These are phyloP conservation scores for Candida orba DNA, from an alignment of 805 yeast species.

Conservation along the genomic window DNA sequence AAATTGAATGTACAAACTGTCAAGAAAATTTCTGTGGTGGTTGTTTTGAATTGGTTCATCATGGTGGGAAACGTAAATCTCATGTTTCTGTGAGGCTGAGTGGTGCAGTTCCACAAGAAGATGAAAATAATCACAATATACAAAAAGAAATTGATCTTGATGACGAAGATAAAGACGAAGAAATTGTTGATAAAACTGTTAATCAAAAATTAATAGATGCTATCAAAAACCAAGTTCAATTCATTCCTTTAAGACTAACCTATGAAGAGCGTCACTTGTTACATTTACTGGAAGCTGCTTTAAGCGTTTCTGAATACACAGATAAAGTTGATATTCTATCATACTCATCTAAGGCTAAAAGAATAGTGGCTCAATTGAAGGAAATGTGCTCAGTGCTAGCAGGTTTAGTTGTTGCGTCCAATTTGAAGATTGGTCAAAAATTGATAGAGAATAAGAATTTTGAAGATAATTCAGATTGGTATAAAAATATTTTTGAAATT, in stretches of 20 bases:
- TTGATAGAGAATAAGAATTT: slow-evolving; percentile 62
- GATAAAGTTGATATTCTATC: slow-evolving; percentile 68
- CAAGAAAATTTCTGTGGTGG: slow-evolving; percentile 63
- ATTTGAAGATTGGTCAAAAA: slow-evolving; percentile 61
- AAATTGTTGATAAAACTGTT: neutral
- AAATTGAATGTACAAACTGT: slow-evolving; percentile 54
- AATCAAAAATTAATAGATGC: slow-evolving; percentile 10
- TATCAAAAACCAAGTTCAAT: slow-evolving; percentile 39
- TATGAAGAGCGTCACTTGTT: slow-evolving; percentile 62
- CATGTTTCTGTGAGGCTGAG: slow-evolving; percentile 32
- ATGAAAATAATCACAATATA: slow-evolving; percentile 7
- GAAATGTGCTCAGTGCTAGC: slow-evolving; percentile 76
- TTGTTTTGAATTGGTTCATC: slow-evolving; percentile 61
- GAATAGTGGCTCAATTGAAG: slow-evolving; percentile 64
- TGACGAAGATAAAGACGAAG: neutral
- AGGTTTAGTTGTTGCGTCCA: slow-evolving; percentile 72
- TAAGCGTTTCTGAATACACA: slow-evolving; percentile 73
- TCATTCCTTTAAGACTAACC: slow-evolving; percentile 63
- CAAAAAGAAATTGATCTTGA: slow-evolving; percentile 9
- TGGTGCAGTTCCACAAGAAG: slow-evolving; percentile 16
- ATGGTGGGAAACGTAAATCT: slow-evolving; percentile 53
- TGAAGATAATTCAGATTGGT: slow-evolving; percentile 66
- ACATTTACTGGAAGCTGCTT: slow-evolving; percentile 64
- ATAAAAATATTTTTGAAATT: slow-evolving; percentile 61
- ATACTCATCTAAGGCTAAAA: slow-evolving; percentile 57